Evolutionary conservation across 352 stramenopile species (phyloP).

Genomic region (Pythium plurisporium): DNA sequence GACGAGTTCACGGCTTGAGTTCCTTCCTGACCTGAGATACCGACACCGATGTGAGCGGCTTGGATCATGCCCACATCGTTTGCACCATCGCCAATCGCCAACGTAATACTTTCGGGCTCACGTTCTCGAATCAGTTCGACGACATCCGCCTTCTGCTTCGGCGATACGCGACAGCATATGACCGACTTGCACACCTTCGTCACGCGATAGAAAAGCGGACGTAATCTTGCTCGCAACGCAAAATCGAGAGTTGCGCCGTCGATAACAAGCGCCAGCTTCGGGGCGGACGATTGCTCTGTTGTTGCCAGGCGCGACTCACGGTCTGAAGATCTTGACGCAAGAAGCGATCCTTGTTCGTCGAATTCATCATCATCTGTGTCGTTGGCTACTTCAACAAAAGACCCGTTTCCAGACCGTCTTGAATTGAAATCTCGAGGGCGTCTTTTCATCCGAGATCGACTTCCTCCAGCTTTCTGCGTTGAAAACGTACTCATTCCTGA

Average conservation of each 20-base stretch:
- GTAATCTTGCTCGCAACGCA: slow-evolving; percentile 46
- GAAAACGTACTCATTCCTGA: neutral
- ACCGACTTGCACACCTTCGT: slow-evolving; percentile 71
- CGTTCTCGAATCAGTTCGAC: slow-evolving; percentile 72
- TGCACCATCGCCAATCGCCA: slow-evolving; percentile 93
- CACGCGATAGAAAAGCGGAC: slow-evolving; percentile 60
- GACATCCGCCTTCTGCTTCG: slow-evolving; percentile 85
- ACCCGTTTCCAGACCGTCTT: neutral
- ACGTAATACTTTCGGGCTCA: slow-evolving; percentile 71
- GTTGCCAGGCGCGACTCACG: no score
- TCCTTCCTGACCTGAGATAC: slow-evolving; percentile 91
- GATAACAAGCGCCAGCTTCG: slow-evolving; percentile 85
- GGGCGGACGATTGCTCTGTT: neutral
- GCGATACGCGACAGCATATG: slow-evolving; percentile 86
- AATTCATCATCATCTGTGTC: slow-evolving; percentile 28
- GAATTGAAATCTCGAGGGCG: neutral
- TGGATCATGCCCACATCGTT: slow-evolving; percentile 97
- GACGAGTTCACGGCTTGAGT: slow-evolving; percentile 91
- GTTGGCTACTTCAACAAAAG: neutral
- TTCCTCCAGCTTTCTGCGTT: neutral
- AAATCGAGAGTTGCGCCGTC: slow-evolving; percentile 89
- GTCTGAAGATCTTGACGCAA: no score
- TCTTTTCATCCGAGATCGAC: neutral
- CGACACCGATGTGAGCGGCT: slow-evolving; percentile 88
- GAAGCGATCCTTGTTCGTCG: slow-evolving; percentile 12